Percentiles rank a stretch among this genome's conserved stretches.
phyloP scores from a whole-genome alignment of 176 grass and related monocot species.

The Poa pratensis region DNA sequence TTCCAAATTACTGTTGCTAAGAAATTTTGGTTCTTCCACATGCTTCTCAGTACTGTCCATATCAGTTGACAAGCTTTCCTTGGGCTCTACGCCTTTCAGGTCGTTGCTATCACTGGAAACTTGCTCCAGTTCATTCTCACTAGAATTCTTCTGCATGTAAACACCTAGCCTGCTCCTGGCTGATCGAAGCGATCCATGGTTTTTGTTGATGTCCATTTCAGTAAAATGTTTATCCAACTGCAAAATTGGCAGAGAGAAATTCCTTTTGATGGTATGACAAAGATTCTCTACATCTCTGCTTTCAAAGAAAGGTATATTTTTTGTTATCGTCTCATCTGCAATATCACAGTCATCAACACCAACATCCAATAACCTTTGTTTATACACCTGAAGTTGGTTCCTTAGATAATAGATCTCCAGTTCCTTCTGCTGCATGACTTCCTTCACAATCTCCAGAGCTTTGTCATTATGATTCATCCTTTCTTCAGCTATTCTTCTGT shows the following conservation, averaged over 20 bases:
- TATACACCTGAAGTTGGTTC: slow-evolving; percentile 63
- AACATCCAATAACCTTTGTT: slow-evolving; percentile 57
- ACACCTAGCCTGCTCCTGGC: slow-evolving; percentile 42
- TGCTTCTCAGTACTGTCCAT: slow-evolving; percentile 12
- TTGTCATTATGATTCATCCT: slow-evolving; percentile 72
- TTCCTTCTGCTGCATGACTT: slow-evolving; percentile 82
- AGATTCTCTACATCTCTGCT: slow-evolving; percentile 29
- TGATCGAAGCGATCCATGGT: slow-evolving; percentile 33
- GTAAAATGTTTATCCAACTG: slow-evolving; percentile 40
- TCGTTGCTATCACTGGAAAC: slow-evolving; percentile 30
- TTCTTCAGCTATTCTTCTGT: slow-evolving; percentile 89
- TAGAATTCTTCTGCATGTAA: slow-evolving; percentile 32
- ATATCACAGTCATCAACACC: slow-evolving; percentile 54
- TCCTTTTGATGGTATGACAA: slow-evolving; percentile 59
- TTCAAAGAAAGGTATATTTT: slow-evolving; percentile 37
- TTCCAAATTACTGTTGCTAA: slow-evolving; percentile 11
- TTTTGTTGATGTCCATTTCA: slow-evolving; percentile 50
- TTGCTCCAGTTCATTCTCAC: slow-evolving; percentile 36
- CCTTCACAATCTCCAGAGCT: slow-evolving; percentile 60
- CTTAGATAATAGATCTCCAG: slow-evolving; percentile 76
- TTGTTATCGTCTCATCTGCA: slow-evolving; percentile 47
- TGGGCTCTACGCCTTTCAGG: slow-evolving; percentile 30
- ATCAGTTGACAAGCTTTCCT: slow-evolving; percentile 42
- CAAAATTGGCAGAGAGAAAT: slow-evolving; percentile 66
- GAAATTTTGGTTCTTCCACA: slow-evolving; percentile 39